Conservation (phyloP, 2,329 filamentous ascomycete species). For the Pseudogymnoascus sp. region DNA sequence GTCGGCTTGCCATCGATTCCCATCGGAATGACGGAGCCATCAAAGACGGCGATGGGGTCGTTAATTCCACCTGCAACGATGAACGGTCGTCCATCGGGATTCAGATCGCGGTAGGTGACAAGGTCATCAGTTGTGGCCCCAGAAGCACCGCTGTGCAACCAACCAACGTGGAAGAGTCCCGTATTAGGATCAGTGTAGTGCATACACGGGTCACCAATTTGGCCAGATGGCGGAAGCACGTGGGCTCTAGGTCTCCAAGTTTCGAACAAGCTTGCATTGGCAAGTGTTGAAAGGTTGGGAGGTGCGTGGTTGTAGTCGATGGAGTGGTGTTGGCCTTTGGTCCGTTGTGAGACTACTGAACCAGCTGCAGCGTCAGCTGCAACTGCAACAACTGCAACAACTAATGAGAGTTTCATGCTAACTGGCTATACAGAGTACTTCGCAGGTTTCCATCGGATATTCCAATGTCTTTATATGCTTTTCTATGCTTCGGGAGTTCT, state of each 20-base stretch:
- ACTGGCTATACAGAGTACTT: background rate
- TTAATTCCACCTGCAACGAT: constrained; percentile 31
- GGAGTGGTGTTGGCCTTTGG: background rate
- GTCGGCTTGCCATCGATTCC: constrained; percentile 38
- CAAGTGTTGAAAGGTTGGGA: constrained; percentile 34
- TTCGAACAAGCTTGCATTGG: constrained; percentile 30
- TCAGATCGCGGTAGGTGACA: constrained; percentile 35
- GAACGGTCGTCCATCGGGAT: constrained; percentile 11
- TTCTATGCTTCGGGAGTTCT: background rate
- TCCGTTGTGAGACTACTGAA: background rate
- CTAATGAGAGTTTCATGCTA: background rate
- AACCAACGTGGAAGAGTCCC: constrained; percentile 38
- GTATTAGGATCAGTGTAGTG: constrained; percentile 39
- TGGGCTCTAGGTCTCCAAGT: constrained; percentile 32
- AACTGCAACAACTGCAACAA: background rate
- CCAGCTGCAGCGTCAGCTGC: background rate
- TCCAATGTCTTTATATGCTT: background rate
- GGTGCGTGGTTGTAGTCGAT: constrained; percentile 33
- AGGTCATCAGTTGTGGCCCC: constrained; percentile 37
- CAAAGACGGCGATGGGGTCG: constrained; percentile 39
- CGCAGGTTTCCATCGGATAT: background rate
- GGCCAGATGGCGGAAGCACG: constrained; percentile 33
- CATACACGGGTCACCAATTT: constrained; percentile 39
- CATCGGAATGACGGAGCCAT: constrained; percentile 37
- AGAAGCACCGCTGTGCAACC: constrained; percentile 32